Evolutionary conservation across 106 monocot species (phyloP).

Genomic region (Agapanthus africanus): DNA sequence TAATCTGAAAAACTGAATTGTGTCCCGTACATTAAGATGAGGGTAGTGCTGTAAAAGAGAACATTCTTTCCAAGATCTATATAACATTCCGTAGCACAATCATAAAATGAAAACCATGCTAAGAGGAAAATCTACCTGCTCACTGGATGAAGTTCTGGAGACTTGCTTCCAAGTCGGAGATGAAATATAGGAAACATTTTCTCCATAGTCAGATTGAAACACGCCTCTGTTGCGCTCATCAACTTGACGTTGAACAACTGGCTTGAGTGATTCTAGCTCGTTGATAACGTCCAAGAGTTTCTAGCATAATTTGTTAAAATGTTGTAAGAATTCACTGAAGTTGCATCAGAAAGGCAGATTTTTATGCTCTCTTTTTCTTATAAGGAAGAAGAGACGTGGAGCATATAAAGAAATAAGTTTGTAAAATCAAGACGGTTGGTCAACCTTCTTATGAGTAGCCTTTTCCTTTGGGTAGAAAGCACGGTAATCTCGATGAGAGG

Average conservation of each 20-base stretch:
- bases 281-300: slow-evolving; percentile 67
- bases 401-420: too few species aligned
- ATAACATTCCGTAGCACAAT: neutral
- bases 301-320: slow-evolving; percentile 27
- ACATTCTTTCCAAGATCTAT: neutral
- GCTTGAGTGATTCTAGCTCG: slow-evolving; percentile 88
- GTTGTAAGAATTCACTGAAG: too few species aligned
- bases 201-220: slow-evolving; percentile 19
- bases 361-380: too few species aligned
- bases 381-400: too few species aligned
- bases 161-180: slow-evolving; percentile 26
- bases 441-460: too few species aligned
- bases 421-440: too few species aligned
- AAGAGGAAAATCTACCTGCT: slow-evolving; percentile 46
- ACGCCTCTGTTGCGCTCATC: slow-evolving; percentile 51
- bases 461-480: slow-evolving; percentile 54
- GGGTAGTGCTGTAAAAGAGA: neutral
- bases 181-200: slow-evolving; percentile 15
- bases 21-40: neutral
- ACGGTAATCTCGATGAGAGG: slow-evolving; percentile 83
- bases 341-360: too few species aligned
- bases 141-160: slow-evolving; percentile 16
- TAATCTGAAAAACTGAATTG: slow-evolving; percentile 5
- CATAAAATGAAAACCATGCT: neutral
- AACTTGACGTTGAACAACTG: slow-evolving; percentile 56